Evolutionary conservation across 192 early-diverging fungal species (phyloP), one percentile per base, ranked within the genome.

Genomic region (Backusella tuberculispora): DNA sequence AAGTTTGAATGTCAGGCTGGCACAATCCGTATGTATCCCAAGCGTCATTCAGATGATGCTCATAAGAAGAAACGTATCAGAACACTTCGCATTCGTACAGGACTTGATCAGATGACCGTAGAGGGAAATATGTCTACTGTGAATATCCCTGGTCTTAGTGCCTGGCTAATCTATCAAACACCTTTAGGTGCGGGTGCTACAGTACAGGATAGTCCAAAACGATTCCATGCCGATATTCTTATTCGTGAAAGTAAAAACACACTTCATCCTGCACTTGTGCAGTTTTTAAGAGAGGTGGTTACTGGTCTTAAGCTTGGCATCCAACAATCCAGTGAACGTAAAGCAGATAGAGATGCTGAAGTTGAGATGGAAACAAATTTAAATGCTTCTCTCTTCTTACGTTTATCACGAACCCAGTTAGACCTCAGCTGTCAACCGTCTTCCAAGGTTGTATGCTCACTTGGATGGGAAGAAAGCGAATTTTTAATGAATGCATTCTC

Each of bases 371-470:
- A 68, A 37, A 24, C 74, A 21, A 85, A 53, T 69, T 78, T 88
- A 24, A 80, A 81, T 15, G 53, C 82, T 64, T 87, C 90, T 0
- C 81, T 89, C 53, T 80, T 89, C 63, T 78, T 94, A 7, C 83
- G 82, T 40, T 69, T 95, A 1, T 90, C 87, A 6, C 82, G 86
- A 69, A 94, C 91, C 9, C 90, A 84, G 72, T 78, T 95, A 45
- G 88, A 88, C 37, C 83, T 95, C 24, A 93, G 88, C 48, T 93
- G 91, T 53, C 88, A 92, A 47, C 93, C 93, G 15, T 81, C 82
- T 67, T 90, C 89, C 24, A 94, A 94, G 72, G 93, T 95, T 34
- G 82, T 84, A 50, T 90, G 89, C 24, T 85, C 83, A 13, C 75
- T 91, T 63, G 87, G 87, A n/a, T 84, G 91, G 83, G 86, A 93